Evolutionary conservation across 768 basidiomycete species (phyloP).

Genomic region (Brasilioporus rufonigricans): DNA sequence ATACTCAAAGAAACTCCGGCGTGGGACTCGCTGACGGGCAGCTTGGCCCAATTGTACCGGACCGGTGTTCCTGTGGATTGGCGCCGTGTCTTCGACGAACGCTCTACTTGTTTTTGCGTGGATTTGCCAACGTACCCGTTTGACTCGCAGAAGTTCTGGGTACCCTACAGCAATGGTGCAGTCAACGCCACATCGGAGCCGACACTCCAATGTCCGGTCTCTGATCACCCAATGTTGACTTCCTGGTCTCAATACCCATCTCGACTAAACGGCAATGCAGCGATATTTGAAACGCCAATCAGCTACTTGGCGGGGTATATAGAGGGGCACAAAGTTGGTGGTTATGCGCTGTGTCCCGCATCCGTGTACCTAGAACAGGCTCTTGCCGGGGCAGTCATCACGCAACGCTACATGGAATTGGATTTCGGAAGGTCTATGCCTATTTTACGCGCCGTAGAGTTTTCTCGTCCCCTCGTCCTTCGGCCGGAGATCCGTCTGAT

Average conservation of each 20-base stretch:
- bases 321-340: constrained; percentile 56
- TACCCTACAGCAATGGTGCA: constrained; percentile 39
- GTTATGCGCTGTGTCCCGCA: constrained; percentile 58
- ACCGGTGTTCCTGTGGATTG: constrained; percentile 45
- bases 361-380: constrained; percentile 63
- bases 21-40: constrained; percentile 43
- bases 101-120: constrained; percentile 40
- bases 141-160: constrained; percentile 54
- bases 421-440: constrained; percentile 35
- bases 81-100: constrained; percentile 51
- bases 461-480: constrained; percentile 55
- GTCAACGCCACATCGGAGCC: background rate
- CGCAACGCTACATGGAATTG: constrained; percentile 30
- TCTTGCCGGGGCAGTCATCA: constrained; percentile 42
- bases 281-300: constrained; percentile 56
- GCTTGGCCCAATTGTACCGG: constrained; percentile 49
- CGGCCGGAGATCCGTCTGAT: constrained; percentile 28
- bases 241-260: constrained; percentile 45
- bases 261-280: constrained; percentile 30
- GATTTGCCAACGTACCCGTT: constrained; percentile 68
- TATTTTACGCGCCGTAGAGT: constrained; percentile 44
- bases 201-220: constrained; percentile 1
- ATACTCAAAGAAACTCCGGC: constrained; percentile 44
- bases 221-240: constrained; percentile 37
- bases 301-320: constrained; percentile 43